These are phyloP conservation scores for Canavalia gladiata DNA, from an alignment of 306 rosid species.

Conservation along the genomic window DNA sequence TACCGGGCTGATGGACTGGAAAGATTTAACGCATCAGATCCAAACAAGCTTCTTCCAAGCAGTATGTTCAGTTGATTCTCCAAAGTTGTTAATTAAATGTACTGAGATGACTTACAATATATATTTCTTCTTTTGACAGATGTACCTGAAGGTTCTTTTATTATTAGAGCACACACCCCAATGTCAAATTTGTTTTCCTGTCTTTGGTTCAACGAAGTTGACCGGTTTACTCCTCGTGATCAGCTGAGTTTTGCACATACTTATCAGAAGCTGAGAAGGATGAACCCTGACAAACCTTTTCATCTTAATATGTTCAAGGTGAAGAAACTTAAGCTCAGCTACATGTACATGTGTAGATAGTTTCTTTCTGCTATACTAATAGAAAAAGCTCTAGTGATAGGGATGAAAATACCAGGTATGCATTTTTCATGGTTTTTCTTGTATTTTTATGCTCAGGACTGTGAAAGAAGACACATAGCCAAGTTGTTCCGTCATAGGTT, in stretches of 20 bases:
- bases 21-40: slow-evolving; percentile 77
- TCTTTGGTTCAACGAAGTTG: slow-evolving; percentile 97
- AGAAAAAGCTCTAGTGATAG: neutral
- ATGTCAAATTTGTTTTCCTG: slow-evolving; percentile 96
- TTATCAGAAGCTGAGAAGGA: slow-evolving; percentile 90
- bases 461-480: slow-evolving; percentile 93
- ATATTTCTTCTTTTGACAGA: slow-evolving; percentile 54
- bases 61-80: slow-evolving; percentile 61
- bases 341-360: slow-evolving; percentile 22
- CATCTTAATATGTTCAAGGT: slow-evolving; percentile 98
- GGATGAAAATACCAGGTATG: neutral
- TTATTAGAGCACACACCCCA: slow-evolving; percentile 94
- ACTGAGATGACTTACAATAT: slow-evolving; percentile 8
- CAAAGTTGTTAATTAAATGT: slow-evolving; percentile 18
- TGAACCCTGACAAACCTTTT: slow-evolving; percentile 84
- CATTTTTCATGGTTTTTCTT: slow-evolving; percentile 32
- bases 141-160: slow-evolving; percentile 97
- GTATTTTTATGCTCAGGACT: slow-evolving; percentile 66
- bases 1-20: slow-evolving; percentile 80
- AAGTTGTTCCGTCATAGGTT: slow-evolving; percentile 90
- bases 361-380: slow-evolving; percentile 18
- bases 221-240: slow-evolving; percentile 96
- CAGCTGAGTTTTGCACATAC: slow-evolving; percentile 96
- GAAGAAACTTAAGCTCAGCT: slow-evolving; percentile 45
- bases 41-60: slow-evolving; percentile 88